phyloP scores from a whole-genome alignment of 345 rosid genomes.

The Tarenaya hassleriana region DNA sequence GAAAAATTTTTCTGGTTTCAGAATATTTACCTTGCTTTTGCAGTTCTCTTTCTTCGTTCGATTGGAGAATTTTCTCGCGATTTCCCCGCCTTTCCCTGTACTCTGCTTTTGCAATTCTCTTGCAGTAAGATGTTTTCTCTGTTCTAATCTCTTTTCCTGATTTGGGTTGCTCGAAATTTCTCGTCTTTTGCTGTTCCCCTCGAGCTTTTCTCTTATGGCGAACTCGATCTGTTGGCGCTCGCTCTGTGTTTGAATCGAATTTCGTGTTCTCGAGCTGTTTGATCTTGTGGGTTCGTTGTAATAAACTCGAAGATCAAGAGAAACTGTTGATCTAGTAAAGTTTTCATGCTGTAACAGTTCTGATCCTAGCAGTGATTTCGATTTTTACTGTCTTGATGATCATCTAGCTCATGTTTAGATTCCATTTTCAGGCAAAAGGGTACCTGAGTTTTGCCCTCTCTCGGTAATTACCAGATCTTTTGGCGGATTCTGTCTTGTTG shows the following conservation, averaged over 20 bases:
- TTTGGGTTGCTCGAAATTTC: not conserved
- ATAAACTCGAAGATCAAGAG: not conserved
- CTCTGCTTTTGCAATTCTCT: constrained; percentile 5
- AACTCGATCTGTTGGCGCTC: constrained; percentile 16
- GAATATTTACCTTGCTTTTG: not conserved
- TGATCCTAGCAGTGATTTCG: constrained; percentile 10
- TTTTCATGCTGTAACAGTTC: not conserved
- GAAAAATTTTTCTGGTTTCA: constrained; percentile 22
- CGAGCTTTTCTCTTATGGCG: not conserved
- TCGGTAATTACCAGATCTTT: constrained; percentile 3
- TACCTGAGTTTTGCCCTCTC: not conserved
- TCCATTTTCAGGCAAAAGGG: not conserved
- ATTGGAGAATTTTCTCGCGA: not conserved
- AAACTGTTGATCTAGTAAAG: not conserved
- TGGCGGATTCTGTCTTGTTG: constrained; percentile 1
- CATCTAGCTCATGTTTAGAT: not conserved
- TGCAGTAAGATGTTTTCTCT: constrained; percentile 10
- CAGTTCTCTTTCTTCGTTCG: not conserved
- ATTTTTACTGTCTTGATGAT: not conserved
- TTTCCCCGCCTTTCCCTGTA: not conserved
- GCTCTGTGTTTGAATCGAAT: constrained; percentile 24
- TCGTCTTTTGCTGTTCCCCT: constrained; percentile 4
- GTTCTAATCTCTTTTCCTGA: not conserved
- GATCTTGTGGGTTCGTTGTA: not conserved
- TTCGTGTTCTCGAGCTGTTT: constrained; percentile 12